These are phyloP conservation scores for Pleurotus sapidus DNA, from an alignment of 768 basidiomycete species.

Conservation along the genomic window DNA sequence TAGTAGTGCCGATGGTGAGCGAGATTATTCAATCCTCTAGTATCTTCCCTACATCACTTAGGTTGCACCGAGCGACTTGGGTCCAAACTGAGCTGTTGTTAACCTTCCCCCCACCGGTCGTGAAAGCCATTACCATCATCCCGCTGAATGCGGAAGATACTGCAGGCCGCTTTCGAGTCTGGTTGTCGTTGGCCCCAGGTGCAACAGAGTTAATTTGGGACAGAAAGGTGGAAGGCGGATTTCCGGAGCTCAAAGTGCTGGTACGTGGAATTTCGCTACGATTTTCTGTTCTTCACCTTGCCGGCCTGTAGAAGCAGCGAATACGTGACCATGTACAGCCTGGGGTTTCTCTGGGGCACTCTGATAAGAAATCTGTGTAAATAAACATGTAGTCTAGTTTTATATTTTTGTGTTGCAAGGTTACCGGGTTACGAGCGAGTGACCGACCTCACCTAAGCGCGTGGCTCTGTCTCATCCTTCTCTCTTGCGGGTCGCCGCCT, in stretches of 20 bases:
- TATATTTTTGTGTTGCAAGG: background rate
- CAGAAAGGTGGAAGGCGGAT: conserved; percentile 85
- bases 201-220: conserved; percentile 73
- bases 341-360: conserved; percentile 81
- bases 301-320: conserved; percentile 70
- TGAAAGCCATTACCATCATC: conserved; percentile 66
- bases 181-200: conserved; percentile 48
- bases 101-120: conserved; percentile 80
- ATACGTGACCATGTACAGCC: conserved; percentile 84
- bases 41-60: conserved; percentile 25
- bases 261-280: conserved; percentile 38
- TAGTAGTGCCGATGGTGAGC: conserved; percentile 77
- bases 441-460: conserved; percentile 1
- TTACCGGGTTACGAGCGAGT: background rate
- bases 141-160: conserved; percentile 81
- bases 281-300: background rate
- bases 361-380: conserved; percentile 55
- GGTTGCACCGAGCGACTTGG: conserved; percentile 94
- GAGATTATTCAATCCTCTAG: background rate
- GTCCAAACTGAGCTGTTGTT: conserved; percentile 89
- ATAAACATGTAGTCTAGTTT: background rate
- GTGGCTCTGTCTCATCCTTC: conserved; percentile 1
- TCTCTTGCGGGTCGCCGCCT: conserved; percentile 6
- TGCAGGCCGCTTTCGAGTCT: conserved; percentile 87
- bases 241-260: conserved; percentile 85